Evolutionary conservation across 306 rosid genomes (phyloP), one percentile per base, ranked within the genome.

Genomic region (Glycine latifolia): DNA sequence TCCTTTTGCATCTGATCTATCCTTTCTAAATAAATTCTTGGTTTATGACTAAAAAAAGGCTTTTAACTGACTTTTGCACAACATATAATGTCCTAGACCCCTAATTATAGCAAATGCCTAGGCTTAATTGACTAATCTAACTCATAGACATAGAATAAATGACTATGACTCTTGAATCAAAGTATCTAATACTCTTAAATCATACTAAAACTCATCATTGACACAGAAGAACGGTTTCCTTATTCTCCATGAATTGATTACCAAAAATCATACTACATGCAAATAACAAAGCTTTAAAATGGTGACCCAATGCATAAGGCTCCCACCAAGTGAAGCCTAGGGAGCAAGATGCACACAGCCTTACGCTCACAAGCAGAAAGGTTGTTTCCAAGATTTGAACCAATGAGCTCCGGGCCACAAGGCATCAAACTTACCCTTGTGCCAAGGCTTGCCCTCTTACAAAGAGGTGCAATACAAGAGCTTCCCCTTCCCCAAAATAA

Each of bases 141-240:
- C 31, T 26, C 31, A 2, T n/a, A 54, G 26, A 6, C 20, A 14
- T n/a, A 0, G 31, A 26, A 55, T 2, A 10, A 58, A 17, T 58
- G 33, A 58, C 61, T 13, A 6, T 0, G 17, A 53, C 31, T 15
- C 3, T 15, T 58, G 3, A 54, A 55, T 5, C 1, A 5, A 58
- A 7, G 33, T 41, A 73, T 73, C 41, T 58, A 56, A 6, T 74
- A 41, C 54, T 41, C 43, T 58, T 56, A 43, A 56, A 41, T 39
- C 31, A 56, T 54, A 62, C 35, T 48, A 26, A 17, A 65, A 65
- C 54, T 15, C 20, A 1, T 65, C 10, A 33, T 39, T 37, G 54
- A 47, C 81, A 62, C 72, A 78, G 15, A 50, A 9, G 33, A 20
- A 49, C 14, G 14, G 74, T 8, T 62, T 52, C 54, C 43, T 54